Evolutionary conservation across 345 rosid species (phyloP).

Genomic region (Nasturtium officinale): DNA sequence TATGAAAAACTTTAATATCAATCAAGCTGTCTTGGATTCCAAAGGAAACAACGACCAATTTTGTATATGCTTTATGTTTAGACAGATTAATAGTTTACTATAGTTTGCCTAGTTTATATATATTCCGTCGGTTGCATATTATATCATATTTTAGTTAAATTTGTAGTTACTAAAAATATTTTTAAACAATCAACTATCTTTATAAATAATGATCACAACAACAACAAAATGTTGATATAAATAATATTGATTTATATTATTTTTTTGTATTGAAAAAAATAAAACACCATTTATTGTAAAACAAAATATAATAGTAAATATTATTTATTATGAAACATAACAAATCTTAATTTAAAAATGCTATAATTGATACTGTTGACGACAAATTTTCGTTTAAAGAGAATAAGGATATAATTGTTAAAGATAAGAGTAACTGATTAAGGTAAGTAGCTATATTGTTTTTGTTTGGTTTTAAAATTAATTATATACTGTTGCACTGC

Average conservation of each 20-base stretch:
- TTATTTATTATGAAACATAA: background rate
- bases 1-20: slow-evolving; percentile 35
- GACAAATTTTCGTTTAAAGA: background rate
- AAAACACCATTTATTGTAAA: too few species aligned
- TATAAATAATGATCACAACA: background rate
- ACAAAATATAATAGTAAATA: too few species aligned
- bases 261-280: too few species aligned
- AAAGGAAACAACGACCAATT: slow-evolving; percentile 34
- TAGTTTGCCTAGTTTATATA: slow-evolving; percentile 3
- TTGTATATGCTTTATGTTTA: slow-evolving; percentile 28
- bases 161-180: background rate
- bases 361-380: background rate
- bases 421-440: background rate
- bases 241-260: too few species aligned
- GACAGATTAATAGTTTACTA: slow-evolving; percentile 10
- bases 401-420: background rate
- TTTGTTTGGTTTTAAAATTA: too few species aligned
- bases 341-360: background rate
- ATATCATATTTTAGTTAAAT: background rate
- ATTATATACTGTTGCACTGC: too few species aligned
- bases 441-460: background rate
- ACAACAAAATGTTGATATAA: too few species aligned
- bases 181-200: background rate
- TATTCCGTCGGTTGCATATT: background rate
- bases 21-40: slow-evolving; percentile 37